Conservation (phyloP, 2,329 filamentous ascomycete species). For the Verticillium nonalfalfae region DNA sequence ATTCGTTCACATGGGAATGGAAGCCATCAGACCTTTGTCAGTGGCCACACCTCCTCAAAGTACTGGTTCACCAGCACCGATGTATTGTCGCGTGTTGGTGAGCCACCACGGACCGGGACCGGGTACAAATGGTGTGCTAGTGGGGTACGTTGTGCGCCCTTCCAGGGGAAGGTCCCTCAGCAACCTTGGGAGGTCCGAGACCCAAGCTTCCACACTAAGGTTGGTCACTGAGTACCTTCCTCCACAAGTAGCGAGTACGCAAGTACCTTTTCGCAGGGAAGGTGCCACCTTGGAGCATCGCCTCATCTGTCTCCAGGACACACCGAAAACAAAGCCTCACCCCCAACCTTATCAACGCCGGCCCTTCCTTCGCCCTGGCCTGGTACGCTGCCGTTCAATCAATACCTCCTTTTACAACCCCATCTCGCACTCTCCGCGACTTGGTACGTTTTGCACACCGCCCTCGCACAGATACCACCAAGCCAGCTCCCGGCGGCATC, state of each 20-base stretch:
- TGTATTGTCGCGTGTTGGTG: no score
- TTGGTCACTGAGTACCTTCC: background rate
- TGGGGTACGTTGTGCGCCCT: no score
- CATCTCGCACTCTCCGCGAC: background rate
- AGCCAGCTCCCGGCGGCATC: background rate
- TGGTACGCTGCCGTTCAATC: background rate
- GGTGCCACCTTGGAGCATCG: background rate
- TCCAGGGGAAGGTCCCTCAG: no score
- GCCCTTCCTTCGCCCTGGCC: background rate
- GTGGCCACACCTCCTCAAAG: no score
- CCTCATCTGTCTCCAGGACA: slow-evolving; percentile 1
- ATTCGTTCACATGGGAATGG: no score
- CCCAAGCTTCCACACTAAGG: no score
- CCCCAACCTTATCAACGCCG: slow-evolving; percentile 21
- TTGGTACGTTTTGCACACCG: background rate
- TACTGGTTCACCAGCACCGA: no score
- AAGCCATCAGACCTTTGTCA: no score
- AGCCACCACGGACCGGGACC: no score
- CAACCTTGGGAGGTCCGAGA: no score
- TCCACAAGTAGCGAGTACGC: background rate
- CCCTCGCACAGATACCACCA: background rate
- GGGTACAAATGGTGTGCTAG: no score
- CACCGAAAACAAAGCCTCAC: slow-evolving; percentile 35
- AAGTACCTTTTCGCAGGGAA: background rate
- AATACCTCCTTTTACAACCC: background rate